Evolutionary conservation across 2,329 filamentous ascomycete genomes (phyloP), one percentile per base, ranked within the genome.

Genomic region (Pseudogymnoascus sp.): DNA sequence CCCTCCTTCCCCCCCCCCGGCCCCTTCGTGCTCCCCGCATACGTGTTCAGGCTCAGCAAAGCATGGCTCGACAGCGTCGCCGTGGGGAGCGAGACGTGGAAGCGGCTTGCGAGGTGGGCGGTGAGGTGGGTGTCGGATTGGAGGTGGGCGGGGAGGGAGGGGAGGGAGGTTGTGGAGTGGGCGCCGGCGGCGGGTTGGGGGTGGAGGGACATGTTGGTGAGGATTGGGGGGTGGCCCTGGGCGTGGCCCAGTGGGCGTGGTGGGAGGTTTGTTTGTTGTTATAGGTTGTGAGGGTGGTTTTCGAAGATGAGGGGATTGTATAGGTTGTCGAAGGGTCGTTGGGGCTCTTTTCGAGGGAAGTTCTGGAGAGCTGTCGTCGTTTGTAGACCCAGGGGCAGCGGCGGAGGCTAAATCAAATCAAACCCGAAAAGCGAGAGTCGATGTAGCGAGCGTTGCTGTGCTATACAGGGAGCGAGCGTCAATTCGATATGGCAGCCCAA

Each of bases 1-100:
- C 93, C 93, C 70, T 96, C 91, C 72, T 92, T 95, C 64, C 86
- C 88, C 68, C 93, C 93, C 89, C 97, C 91, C 3, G 89, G 86
- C 21, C 93, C 93, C 73, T 92, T 93, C 62, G 88, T 83, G 0
- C 93, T 93, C 10, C 91, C 90, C 10, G 91, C 93, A 75, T 96
- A 97, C 19, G 93, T 99, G 79, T 99, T 99, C 67, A 99, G 81
- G 61, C 90, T 89, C 72, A 99, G 88, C 69, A 97, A 83, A 59
- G 89, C 95, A 74, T 97, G 93, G 0, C 92, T 96, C 0, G 93
- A 97, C 17, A 99, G 85, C 59, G 86, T 86, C 62, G 95, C 91
- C 0, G 93, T 96, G 9, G 95, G 92, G 64, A 95, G 80, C 62
- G 90, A 89, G 62, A 96, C 89, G 78, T 99, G 95, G 76, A 96